phyloP scores from a whole-genome alignment of 495 filamentous ascomycete species.

The Podospora tetraspora region DNA sequence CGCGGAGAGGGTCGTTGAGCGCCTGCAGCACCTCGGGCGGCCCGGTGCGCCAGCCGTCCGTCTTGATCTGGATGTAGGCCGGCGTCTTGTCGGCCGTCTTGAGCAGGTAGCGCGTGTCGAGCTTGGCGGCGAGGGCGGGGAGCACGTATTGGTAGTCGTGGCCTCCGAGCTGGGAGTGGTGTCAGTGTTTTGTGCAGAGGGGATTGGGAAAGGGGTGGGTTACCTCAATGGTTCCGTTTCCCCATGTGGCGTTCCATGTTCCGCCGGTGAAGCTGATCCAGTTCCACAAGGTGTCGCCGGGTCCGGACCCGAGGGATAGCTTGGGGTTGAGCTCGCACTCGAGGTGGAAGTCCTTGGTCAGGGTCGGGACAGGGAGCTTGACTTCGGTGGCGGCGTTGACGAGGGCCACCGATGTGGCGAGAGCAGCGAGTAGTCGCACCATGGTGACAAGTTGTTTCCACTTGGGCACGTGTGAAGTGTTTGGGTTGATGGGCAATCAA shows the following conservation, averaged over 20 bases:
- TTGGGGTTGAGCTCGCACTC: constrained; percentile 14
- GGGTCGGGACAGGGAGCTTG: constrained; percentile 1
- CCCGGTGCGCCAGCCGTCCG: constrained; percentile 10
- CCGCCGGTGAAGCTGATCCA: constrained; percentile 14
- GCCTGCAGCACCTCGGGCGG: constrained; percentile 7
- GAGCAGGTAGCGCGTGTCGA: constrained; percentile 12
- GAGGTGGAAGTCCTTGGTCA: constrained; percentile 12
- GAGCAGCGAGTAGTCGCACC: not conserved
- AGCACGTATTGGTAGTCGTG: constrained; percentile 15
- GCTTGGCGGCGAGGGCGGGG: constrained; percentile 9
- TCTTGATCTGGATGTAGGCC: constrained; percentile 14
- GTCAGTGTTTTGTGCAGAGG: not conserved
- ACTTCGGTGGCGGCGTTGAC: not conserved
- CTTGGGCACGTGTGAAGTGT: not conserved
- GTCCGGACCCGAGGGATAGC: not conserved
- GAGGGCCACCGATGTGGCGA: not conserved
- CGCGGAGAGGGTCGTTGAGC: constrained; percentile 7
- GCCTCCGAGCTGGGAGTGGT: constrained; percentile 5
- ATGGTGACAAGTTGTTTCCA: not conserved
- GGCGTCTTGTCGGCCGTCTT: constrained; percentile 1
- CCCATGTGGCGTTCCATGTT: constrained; percentile 12
- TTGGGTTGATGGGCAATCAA: not conserved
- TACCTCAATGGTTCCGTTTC: constrained; percentile 10
- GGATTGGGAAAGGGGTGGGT: not conserved
- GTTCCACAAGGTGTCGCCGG: constrained; percentile 8